Evolutionary conservation across 306 rosid genomes (phyloP).

Genomic region (Cyamopsis tetragonoloba): DNA sequence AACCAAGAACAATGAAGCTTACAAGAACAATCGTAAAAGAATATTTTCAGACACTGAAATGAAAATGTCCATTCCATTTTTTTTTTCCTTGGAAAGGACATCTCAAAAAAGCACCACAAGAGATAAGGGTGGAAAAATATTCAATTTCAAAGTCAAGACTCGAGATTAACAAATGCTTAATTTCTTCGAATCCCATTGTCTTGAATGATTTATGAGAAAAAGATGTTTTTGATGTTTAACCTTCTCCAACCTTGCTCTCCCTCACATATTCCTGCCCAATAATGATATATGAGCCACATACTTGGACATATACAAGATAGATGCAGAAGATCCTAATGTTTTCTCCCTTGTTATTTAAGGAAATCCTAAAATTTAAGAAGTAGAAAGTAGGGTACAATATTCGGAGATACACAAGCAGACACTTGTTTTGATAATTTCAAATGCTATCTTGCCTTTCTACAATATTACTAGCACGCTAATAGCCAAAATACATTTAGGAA

Average conservation of each 20-base stretch:
- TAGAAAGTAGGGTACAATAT: not conserved
- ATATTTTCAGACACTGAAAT: not conserved
- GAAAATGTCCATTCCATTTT: constrained; percentile 2
- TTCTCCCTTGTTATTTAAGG: not conserved
- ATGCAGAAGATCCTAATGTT: not conserved
- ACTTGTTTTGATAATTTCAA: not conserved
- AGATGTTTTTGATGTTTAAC: not conserved
- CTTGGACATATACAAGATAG: not conserved
- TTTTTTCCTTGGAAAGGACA: not conserved
- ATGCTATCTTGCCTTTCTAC: not conserved
- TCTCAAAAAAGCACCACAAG: not conserved
- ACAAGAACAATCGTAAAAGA: not conserved
- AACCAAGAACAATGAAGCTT: not conserved
- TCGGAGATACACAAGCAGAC: not conserved
- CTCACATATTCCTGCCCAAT: not conserved
- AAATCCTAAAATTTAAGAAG: not conserved
- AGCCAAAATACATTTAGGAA: not conserved
- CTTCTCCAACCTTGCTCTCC: not conserved
- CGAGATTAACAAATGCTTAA: not conserved
- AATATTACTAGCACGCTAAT: not conserved
- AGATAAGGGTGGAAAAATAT: not conserved
- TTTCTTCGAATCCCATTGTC: not conserved
- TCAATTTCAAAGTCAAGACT: not conserved
- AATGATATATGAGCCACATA: not conserved
- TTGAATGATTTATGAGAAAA: not conserved